Evolutionary conservation across 2,329 filamentous ascomycete species (phyloP), one percentile per base, ranked within the genome.

Genomic region (Dothistroma septosporum): DNA sequence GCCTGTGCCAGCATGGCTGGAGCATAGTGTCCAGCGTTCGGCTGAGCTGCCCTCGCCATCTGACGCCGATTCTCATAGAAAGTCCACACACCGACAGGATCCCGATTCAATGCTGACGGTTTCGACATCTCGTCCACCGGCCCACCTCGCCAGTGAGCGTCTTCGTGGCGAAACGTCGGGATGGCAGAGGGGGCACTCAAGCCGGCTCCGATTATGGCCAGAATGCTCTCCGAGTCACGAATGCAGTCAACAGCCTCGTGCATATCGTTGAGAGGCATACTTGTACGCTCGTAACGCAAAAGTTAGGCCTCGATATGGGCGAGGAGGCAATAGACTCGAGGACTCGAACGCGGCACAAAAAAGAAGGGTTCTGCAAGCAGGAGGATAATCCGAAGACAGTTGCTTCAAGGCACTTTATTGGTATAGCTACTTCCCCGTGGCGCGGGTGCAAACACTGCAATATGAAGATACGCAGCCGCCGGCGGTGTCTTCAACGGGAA

Each of bases 11-110:
- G 14, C 14, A 11, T 28, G 10, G 58, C 58, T 9, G 56, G 44
- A 10, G 58, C 58, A 28, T 24, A 19, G 44, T 60, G 58, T 14
- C 52, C 53, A 9, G 52, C 44, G 50, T 60, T 60, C 24, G 58
- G 52, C n/a, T 32, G 54, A 14, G 41, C 54, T 9, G 21, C 44
- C 14, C 21, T 16, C 11, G 24, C 37, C 35, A 32, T 57, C 41
- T 47, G 21, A 11, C 54, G 21, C 22, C 37, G n/a, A 10, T 57
- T 35, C 28, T 49, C 37, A 32, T 47, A 48, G 28, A 48, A 57
- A 2, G 21, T 22, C 41, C 54, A 57, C 19, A 57, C 31, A n/a
- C 19, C 33, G 12, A 49, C 19, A 24, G 54, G 19, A 21, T 57
- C 54, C 1, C 24, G 21, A 16, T 21, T 35, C 4, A 41, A 55